Percentiles rank a stretch among this genome's conserved stretches.
Evolutionary conservation across 2,329 filamentous ascomycete genomes (phyloP).

Genomic region (Seiridium cupressi): DNA sequence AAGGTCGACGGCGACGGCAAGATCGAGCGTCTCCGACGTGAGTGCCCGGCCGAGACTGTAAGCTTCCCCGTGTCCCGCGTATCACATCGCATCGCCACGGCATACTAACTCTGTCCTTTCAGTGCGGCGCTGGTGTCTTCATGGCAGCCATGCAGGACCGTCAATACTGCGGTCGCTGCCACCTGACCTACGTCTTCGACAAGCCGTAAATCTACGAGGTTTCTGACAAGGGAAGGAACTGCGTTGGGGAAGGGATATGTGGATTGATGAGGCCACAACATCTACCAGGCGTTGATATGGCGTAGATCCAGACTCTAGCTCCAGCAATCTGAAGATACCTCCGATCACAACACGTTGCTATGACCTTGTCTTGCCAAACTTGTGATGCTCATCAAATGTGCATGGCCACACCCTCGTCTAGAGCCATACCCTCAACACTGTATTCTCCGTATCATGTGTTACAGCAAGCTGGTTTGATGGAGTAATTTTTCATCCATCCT

Average conservation of each 20-base stretch:
- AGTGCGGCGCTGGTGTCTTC: conserved; percentile 99
- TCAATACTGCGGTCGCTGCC: conserved; percentile 86
- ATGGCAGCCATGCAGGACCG: conserved; percentile 99
- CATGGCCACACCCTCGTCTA: no score
- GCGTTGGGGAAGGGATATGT: neutral
- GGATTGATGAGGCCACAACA: conserved; percentile 5
- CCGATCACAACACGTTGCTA: neutral
- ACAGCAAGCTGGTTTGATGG: no score
- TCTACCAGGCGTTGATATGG: neutral
- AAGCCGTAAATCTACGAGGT: conserved; percentile 39
- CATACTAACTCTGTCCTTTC: neutral
- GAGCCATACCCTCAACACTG: no score
- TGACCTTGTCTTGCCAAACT: neutral
- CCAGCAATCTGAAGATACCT: neutral
- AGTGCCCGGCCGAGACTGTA: conserved; percentile 91
- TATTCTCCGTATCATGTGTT: no score
- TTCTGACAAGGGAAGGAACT: neutral
- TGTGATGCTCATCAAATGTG: no score
- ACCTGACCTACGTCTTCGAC: conserved; percentile 72
- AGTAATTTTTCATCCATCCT: no score
- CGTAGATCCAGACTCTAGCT: conserved; percentile 7
- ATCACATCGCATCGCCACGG: neutral
- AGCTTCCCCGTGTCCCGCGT: conserved; percentile 34
- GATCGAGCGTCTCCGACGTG: conserved; percentile 97
- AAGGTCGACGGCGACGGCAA: conserved; percentile 99